phyloP scores from a whole-genome alignment of 257 asterid genomes.

The Catharanthus roseus region DNA sequence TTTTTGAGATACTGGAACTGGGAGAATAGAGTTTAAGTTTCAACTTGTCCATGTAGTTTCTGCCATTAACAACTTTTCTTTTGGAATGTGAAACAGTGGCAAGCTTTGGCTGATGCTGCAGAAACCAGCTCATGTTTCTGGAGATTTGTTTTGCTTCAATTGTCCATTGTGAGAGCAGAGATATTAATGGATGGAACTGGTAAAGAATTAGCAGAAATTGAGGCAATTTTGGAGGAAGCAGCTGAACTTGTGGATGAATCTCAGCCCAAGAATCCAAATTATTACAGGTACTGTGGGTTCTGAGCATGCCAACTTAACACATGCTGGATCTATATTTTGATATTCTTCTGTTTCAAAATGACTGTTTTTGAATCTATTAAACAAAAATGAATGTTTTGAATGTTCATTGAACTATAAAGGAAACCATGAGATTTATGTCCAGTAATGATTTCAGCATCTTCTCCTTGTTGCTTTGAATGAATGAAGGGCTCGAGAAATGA shows the following conservation, averaged over 20 bases:
- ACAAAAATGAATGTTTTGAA: background rate
- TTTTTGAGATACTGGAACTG: background rate
- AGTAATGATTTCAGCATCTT: background rate
- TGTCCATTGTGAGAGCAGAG: conserved; percentile 63
- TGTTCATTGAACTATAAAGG: background rate
- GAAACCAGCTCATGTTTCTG: conserved; percentile 76
- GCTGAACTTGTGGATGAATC: conserved; percentile 94
- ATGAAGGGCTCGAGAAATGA: background rate
- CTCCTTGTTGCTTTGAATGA: background rate
- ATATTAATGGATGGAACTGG: conserved; percentile 60
- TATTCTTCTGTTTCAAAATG: background rate
- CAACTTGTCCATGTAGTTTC: background rate
- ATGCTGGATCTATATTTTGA: too few relatives aligned
- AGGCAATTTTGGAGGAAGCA: conserved; percentile 90
- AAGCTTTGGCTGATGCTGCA: conserved; percentile 78
- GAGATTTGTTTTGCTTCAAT: conserved; percentile 84
- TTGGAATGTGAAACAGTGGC: conserved; percentile 60
- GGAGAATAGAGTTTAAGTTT: background rate
- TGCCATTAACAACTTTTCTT: conserved; percentile 2
- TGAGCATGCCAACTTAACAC: background rate
- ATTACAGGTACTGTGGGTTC: conserved; percentile 61
- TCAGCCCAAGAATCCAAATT: conserved; percentile 78
- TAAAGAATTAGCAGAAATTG: conserved; percentile 82
- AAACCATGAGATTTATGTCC: background rate
- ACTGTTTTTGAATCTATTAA: background rate